Base-by-base conservation (phyloP, 192 early-diverging fungal genomes). In the Coemansia sp. region DNA sequence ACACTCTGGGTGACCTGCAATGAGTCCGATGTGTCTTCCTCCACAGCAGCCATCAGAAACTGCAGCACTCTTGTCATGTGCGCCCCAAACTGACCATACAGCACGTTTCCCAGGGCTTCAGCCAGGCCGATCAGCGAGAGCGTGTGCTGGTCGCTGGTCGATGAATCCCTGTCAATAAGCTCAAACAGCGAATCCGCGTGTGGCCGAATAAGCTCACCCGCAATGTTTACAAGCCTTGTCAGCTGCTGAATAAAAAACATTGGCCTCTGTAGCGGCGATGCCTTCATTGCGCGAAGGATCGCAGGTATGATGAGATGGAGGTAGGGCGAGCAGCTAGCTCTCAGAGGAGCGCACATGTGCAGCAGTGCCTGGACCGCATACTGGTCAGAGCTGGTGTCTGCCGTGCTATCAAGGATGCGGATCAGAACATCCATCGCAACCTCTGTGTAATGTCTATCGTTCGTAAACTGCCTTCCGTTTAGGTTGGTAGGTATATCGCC, bases 231-330 rank as follows among this genome's bases (percentile, higher is more conserved):
- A 25, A 98, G 76, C 40, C 88, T 79, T 0, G 89, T 89, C 40
- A 98, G 85, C 42, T 93, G 87, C 56, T 93, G 92, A 67, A 98
- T 95, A 71, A 95, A 93, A 54, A 93, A 96, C 45, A 93, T 93
- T 0, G 93, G 87, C 79, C 91, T 90, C 19, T 84, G 81, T 4
- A 87, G 59, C 0, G 91, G 92, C 29, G 92, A 91, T 0, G 87
- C 84, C 29, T 87, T 80, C 91, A 98, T 95, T 69, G 94, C 89
- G n/a, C 77, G 83, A 35, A 97, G 65, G 50, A 96, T 88, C 0
- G 91, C 87, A n/a, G 95, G 95, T 61, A 96, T 92, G 45, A 98
- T 93, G 20, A 62, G 62, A 4, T 40, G 33, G 7, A 79, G 42
- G 35, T 64, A 79, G 5, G 56, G 58, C 0, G 49, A 43, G 23